Percentiles rank a stretch among this genome's conserved stretches.
Evolutionary conservation across 2,329 filamentous ascomycete species (phyloP).

Genomic region (Fusarium sulawesiense): DNA sequence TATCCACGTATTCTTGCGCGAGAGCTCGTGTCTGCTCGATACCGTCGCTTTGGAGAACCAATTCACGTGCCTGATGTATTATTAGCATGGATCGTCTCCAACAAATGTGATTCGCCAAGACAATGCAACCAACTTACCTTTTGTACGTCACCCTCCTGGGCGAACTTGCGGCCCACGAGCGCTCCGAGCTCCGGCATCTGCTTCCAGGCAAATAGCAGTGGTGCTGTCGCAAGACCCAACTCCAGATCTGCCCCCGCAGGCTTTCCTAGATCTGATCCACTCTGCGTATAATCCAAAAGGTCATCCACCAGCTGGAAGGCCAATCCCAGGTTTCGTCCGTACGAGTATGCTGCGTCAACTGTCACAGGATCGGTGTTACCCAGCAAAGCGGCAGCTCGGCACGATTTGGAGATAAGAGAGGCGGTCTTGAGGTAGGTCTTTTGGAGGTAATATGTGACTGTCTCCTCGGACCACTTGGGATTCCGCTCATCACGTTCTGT

Average conservation of each 20-base stretch:
- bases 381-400: constrained; percentile 87
- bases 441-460: constrained; percentile 92
- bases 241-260: constrained; percentile 94
- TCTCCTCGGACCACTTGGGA: constrained; percentile 87
- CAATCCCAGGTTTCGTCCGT: constrained; percentile 92
- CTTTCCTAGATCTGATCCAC: constrained; percentile 87
- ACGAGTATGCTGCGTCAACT: constrained; percentile 90
- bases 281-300: constrained; percentile 95
- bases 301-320: constrained; percentile 99
- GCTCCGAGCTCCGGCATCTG: constrained; percentile 84
- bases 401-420: constrained; percentile 95
- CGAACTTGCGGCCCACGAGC: constrained; percentile 92
- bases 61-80: constrained; percentile 76
- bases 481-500: constrained; percentile 88
- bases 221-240: constrained; percentile 91
- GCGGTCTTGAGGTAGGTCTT: constrained; percentile 99
- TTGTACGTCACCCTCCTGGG: constrained; percentile 82
- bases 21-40: constrained; percentile 92
- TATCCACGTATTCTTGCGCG: constrained; percentile 90
- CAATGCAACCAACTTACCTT: constrained; percentile 67
- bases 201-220: constrained; percentile 95
- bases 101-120: constrained; percentile 35
- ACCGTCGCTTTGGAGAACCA: constrained; percentile 86
- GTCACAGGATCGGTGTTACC: constrained; percentile 81
- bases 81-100: constrained; percentile 39